These are phyloP conservation scores for Saccharomycopsis oosterbeekiorum DNA, from an alignment of 805 yeast species.

Conservation along the genomic window DNA sequence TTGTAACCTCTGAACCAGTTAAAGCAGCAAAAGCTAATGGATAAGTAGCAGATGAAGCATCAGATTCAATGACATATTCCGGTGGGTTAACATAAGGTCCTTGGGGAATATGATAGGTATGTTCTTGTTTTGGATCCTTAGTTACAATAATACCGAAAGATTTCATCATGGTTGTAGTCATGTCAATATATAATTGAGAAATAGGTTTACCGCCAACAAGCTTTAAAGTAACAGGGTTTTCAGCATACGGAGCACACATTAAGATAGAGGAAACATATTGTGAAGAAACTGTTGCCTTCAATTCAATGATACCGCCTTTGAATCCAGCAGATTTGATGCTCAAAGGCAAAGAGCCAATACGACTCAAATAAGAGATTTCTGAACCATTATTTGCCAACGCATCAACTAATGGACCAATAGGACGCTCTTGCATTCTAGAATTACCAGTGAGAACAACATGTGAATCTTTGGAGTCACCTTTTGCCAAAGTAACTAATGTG, in stretches of 20 bases:
- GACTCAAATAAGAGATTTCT: conserved; percentile 57
- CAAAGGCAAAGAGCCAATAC: conserved; percentile 78
- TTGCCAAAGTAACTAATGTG: conserved; percentile 80
- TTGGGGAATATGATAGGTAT: conserved; percentile 85
- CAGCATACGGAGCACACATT: conserved; percentile 97
- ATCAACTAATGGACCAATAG: conserved; percentile 92
- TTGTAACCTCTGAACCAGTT: conserved; percentile 84
- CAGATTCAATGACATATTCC: conserved; percentile 87
- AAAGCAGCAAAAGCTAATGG: conserved; percentile 96
- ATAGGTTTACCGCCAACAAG: conserved; percentile 96
- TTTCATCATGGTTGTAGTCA: conserved; percentile 95
- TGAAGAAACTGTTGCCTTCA: conserved; percentile 93
- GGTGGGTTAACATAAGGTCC: conserved; percentile 73
- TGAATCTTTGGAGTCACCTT: conserved; percentile 32
- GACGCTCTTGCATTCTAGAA: conserved; percentile 94
- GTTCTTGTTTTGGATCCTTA: conserved; percentile 56
- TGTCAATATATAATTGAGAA: conserved; percentile 89
- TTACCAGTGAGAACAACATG: conserved; percentile 78
- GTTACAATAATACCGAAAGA: conserved; percentile 76
- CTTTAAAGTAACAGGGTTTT: conserved; percentile 74
- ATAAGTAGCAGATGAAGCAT: conserved; percentile 96
- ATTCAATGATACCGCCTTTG: conserved; percentile 84
- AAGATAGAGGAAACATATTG: conserved; percentile 93
- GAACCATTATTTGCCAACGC: conserved; percentile 80
- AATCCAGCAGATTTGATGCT: conserved; percentile 58